These are phyloP conservation scores for Saprolegnia diclina DNA, from an alignment of 352 stramenopile genomes.

Conservation along the genomic window DNA sequence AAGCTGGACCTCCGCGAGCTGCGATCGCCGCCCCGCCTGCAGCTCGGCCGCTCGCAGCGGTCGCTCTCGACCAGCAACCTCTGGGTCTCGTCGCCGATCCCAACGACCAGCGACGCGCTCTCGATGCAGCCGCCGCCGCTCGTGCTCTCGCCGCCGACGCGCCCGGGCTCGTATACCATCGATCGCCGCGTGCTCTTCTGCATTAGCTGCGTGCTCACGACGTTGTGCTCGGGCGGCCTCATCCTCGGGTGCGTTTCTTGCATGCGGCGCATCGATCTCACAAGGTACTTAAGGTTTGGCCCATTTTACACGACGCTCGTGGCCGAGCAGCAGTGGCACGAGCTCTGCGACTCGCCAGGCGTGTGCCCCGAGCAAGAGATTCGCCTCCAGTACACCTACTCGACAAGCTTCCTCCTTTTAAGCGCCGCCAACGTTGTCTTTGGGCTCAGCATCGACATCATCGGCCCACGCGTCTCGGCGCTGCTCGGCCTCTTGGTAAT, in stretches of 20 bases:
- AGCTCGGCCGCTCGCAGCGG: not conserved
- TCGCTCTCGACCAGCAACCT: constrained; percentile 12
- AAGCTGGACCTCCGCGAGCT: not conserved
- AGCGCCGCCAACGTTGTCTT: constrained; percentile 78
- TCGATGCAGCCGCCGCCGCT: constrained; percentile 5
- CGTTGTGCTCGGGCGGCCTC: constrained; percentile 46
- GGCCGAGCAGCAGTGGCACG: constrained; percentile 57
- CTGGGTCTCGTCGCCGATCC: constrained; percentile 26
- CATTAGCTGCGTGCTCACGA: constrained; percentile 15
- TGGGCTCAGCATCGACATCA: constrained; percentile 61
- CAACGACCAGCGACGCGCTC: constrained; percentile 2
- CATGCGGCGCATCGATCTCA: not conserved
- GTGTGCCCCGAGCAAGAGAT: constrained; percentile 62
- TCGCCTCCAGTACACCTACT: constrained; percentile 70
- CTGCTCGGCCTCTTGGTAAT: constrained; percentile 41
- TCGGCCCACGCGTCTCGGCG: constrained; percentile 52
- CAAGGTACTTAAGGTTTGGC: constrained; percentile 41
- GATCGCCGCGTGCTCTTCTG: constrained; percentile 8
- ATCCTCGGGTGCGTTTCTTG: constrained; percentile 43
- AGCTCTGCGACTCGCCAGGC: constrained; percentile 35
- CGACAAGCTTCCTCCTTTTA: constrained; percentile 68
- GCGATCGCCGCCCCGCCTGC: not conserved
- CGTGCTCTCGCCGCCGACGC: constrained; percentile 2
- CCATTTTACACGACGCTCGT: constrained; percentile 67
- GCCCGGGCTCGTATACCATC: constrained; percentile 15